Evolutionary conservation across 805 yeast genomes (phyloP).

Genomic region (Ogataea pignaliae): DNA sequence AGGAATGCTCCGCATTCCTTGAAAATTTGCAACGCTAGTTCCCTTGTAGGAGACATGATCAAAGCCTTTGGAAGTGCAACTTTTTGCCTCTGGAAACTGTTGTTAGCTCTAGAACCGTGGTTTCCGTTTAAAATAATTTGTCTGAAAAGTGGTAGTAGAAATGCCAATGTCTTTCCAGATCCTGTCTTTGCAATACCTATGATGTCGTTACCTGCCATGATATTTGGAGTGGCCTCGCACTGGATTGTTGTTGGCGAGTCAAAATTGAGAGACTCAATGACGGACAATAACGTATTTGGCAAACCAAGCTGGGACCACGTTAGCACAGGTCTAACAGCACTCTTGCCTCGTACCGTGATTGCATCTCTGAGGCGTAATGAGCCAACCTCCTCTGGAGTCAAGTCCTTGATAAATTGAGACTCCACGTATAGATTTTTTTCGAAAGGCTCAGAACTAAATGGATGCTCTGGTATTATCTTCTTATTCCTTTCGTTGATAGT

Average conservation of each 20-base stretch:
- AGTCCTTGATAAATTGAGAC: slow-evolving; percentile 44
- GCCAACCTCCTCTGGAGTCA: slow-evolving; percentile 53
- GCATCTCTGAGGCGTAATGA: slow-evolving; percentile 55
- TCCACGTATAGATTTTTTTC: slow-evolving; percentile 60
- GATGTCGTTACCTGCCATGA: slow-evolving; percentile 85
- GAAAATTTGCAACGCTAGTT: slow-evolving; percentile 78
- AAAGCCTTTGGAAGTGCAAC: slow-evolving; percentile 78
- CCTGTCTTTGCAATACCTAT: slow-evolving; percentile 97
- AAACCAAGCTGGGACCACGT: slow-evolving; percentile 83
- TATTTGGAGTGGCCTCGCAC: slow-evolving; percentile 83
- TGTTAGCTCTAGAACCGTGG: slow-evolving; percentile 27
- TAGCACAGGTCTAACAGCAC: slow-evolving; percentile 59
- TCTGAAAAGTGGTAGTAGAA: slow-evolving; percentile 75
- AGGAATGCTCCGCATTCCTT: slow-evolving; percentile 62
- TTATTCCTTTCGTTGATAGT: slow-evolving; percentile 42
- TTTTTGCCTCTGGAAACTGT: slow-evolving; percentile 18
- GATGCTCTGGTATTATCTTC: slow-evolving; percentile 46
- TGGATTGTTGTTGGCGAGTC: slow-evolving; percentile 81
- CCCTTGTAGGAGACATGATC: slow-evolving; percentile 88
- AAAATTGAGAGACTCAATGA: slow-evolving; percentile 50
- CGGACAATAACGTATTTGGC: slow-evolving; percentile 50
- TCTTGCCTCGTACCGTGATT: slow-evolving; percentile 58
- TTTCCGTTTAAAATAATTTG: slow-evolving; percentile 68
- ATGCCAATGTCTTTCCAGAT: slow-evolving; percentile 91
- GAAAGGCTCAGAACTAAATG: slow-evolving; percentile 47